Base-by-base conservation (phyloP, 2,329 filamentous ascomycete species). In the Ascochyta lentis region DNA sequence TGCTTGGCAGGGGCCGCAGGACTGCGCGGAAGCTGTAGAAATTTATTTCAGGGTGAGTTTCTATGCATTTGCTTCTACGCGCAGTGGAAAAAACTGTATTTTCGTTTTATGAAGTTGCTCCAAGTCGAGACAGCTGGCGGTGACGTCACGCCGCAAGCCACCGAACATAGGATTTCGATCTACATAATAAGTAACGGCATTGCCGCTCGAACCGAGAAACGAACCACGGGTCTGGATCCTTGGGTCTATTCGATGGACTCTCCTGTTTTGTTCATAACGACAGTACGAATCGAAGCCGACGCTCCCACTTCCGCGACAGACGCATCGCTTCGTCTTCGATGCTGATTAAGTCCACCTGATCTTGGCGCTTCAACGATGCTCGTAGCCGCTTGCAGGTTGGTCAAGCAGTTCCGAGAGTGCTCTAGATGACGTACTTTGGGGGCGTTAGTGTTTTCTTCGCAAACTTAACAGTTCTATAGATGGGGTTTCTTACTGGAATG, bases 401-500 rank as follows among this genome's bases (percentile, higher is more conserved):
- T 31, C 12, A 13, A 31, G 12, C 29, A 31, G 12, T 12, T 35
- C 16, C 6, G 15, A 16, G 2, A 19, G 27, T 19, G 19, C 24
- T 15, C 22, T 49, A 54, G 16, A 54, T 44, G 38, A 54, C 29
- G 31, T 49, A 49, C 51, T 54, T 48, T 8, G 13, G 4, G 19
- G 0, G 5, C 41, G 19, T 54, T 23, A 54, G 50, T 33, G 7
- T 4, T 22, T 12, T 10, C 15, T 10, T 8, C 6, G n/a, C 16
- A 15, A 40, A 40, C 12, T 4, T 12, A 6, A 40, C 6, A 13
- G 3, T 15, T 7, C 15, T 9, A 41, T 5, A 3, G 19, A 26
- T 8, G 22, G 12, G 1, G 13, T 13, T 9, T 63, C 70, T 64
- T 59, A 72, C 83, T 51, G 91, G 91, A 78, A 95, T 91, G 74